phyloP scores from a whole-genome alignment of 2,329 filamentous ascomycete species.

The Onygenales sp. region DNA sequence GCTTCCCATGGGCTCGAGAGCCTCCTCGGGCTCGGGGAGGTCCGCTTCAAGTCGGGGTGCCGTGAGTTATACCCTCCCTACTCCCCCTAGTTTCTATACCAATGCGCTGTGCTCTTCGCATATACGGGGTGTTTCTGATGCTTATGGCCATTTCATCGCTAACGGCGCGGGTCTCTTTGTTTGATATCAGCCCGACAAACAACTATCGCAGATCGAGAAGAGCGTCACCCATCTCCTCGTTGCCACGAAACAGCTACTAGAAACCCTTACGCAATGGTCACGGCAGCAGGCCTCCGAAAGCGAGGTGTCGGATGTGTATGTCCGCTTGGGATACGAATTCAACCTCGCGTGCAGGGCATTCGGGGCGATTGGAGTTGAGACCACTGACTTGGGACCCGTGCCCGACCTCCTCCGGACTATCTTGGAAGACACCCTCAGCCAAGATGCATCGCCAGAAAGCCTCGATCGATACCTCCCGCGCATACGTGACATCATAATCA shows the following conservation, averaged over 20 bases:
- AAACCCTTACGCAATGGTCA: slow-evolving; percentile 97
- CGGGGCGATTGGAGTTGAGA: slow-evolving; percentile 93
- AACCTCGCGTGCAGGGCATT: slow-evolving; percentile 98
- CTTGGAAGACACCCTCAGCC: slow-evolving; percentile 88
- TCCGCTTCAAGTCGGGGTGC: slow-evolving; percentile 47
- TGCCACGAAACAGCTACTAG: slow-evolving; percentile 92
- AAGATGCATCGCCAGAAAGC: slow-evolving; percentile 88
- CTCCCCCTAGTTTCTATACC: not conserved
- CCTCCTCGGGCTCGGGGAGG: slow-evolving; percentile 57
- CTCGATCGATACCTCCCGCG: slow-evolving; percentile 86
- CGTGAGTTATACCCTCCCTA: slow-evolving; percentile 39
- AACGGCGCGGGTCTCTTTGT: slow-evolving; percentile 7
- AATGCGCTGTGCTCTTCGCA: not conserved
- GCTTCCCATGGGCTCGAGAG: slow-evolving; percentile 48
- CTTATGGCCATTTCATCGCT: not conserved
- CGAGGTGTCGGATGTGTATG: slow-evolving; percentile 96
- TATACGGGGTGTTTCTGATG: too few species aligned
- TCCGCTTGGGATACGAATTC: slow-evolving; percentile 95
- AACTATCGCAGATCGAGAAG: slow-evolving; percentile 96
- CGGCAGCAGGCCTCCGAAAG: slow-evolving; percentile 83
- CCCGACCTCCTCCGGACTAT: slow-evolving; percentile 84
- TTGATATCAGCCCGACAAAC: slow-evolving; percentile 47
- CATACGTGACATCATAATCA: slow-evolving; percentile 98
- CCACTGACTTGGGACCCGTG: slow-evolving; percentile 85
- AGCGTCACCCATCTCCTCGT: slow-evolving; percentile 96